Evolutionary conservation across 1,284 basidiomycete species (phyloP), one percentile per base, ranked within the genome.

Genomic region (Marasmius fiardii): DNA sequence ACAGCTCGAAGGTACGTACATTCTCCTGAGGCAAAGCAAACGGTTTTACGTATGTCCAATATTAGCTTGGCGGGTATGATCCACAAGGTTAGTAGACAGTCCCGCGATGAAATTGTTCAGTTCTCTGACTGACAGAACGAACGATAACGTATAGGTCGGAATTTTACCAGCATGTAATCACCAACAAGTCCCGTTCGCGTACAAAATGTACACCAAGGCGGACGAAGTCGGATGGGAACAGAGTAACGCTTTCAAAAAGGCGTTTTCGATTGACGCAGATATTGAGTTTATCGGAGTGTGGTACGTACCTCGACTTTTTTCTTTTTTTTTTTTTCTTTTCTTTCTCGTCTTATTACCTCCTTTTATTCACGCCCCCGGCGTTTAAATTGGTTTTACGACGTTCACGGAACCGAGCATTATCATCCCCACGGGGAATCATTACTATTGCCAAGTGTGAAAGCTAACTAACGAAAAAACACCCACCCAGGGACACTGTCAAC

Each of bases 111-210:
- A 21, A 52, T 45, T 1, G 12, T 18, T 43, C 35, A 5, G n/a
- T 12, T 41, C 18, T 14, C 18, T 23, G 35, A 18, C 20, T 10
- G 2, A 3, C 26, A 5, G 21, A 6, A 20, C 18, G 14, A 76
- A 79, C 64, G 67, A 71, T 35, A 73, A 73, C 20, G 60, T 74
- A 10, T 43, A 57, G 56, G 50, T 86, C 45, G 83, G 83, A 12
- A 69, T 86, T 3, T 64, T 75, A n/a, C 71, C 73, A 7, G 62
- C 65, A 18, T 64, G 66, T 43, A 75, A 74, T 53, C 61, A 71
- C 50, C 75, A 80, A 57, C 77, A 80, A 20, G 72, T 85, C 16
- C 76, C 79, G 0, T 84, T 86, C 60, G 83, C 84, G 3, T 86
- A 81, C 68, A 74, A 77, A 51, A 81, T 84, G 77, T 85, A 76